phyloP scores from a whole-genome alignment of 192 early-diverging fungal species.

The Endogone sp. region DNA sequence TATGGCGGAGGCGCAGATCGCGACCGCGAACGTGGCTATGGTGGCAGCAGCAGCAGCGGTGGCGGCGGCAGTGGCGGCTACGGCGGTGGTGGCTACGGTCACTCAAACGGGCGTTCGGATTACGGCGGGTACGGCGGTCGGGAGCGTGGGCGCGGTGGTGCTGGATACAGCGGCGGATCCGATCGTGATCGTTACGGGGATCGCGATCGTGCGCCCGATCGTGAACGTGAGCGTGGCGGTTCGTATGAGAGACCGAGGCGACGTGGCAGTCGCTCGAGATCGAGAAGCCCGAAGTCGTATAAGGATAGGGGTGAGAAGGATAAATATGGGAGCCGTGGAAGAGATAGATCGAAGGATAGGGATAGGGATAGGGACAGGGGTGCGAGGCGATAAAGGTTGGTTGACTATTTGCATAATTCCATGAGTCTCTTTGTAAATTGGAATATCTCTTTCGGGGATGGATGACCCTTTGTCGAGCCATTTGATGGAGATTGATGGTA shows the following conservation, averaged over 20 bases:
- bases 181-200: slow-evolving; percentile 28
- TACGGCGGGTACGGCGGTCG: slow-evolving; percentile 40
- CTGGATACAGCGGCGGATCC: slow-evolving; percentile 36
- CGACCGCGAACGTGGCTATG: slow-evolving; percentile 6
- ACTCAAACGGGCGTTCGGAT: slow-evolving; percentile 12
- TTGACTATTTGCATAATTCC: background rate
- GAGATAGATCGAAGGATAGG: slow-evolving; percentile 27
- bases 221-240: background rate
- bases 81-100: slow-evolving; percentile 20
- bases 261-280: background rate
- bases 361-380: too few relatives aligned
- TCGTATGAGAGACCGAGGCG: slow-evolving; percentile 10
- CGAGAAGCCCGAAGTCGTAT: background rate
- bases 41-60: slow-evolving; percentile 13
- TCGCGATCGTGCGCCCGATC: slow-evolving; percentile 15
- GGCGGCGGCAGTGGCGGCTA: slow-evolving; percentile 11
- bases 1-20: slow-evolving; percentile 26
- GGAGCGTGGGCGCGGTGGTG: slow-evolving; percentile 13
- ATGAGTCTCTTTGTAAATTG: background rate
- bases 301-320: slow-evolving; percentile 16
- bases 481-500: background rate
- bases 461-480: background rate
- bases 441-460: background rate
- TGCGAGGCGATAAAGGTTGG: background rate
- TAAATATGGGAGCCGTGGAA: slow-evolving; percentile 21